Conservation (phyloP, 2,329 filamentous ascomycete species). For the Diaporthe ampelina region DNA sequence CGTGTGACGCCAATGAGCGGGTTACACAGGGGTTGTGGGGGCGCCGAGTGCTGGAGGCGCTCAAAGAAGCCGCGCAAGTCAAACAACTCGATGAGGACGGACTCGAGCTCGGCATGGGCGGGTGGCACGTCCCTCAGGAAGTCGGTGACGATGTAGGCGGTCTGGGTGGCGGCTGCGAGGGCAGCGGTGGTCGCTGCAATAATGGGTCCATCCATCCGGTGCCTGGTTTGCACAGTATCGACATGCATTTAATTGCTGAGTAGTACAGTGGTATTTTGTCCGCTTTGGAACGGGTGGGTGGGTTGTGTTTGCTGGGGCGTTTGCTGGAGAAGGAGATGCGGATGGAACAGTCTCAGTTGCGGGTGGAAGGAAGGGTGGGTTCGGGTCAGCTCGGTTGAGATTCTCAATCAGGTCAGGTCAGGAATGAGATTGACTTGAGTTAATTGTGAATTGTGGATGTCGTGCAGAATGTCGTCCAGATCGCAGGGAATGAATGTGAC, state of each 20-base stretch:
- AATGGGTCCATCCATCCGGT: slow-evolving; percentile 37
- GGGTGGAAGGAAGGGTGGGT: neutral
- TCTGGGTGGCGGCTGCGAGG: slow-evolving; percentile 33
- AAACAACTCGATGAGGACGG: slow-evolving; percentile 35
- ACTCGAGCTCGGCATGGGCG: slow-evolving; percentile 37
- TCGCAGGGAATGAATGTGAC: neutral
- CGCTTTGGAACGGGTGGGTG: neutral
- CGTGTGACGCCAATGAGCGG: slow-evolving; percentile 31
- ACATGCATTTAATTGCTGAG: slow-evolving; percentile 2
- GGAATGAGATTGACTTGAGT: neutral
- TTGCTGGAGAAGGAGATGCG: neutral
- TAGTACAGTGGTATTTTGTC: neutral
- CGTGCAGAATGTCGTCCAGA: neutral
- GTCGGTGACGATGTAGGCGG: slow-evolving; percentile 23
- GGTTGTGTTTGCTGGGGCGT: neutral
- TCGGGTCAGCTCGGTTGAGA: neutral
- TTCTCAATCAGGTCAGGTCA: neutral
- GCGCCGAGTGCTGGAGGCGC: neutral
- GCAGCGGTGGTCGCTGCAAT: slow-evolving; percentile 39
- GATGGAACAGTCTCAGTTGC: slow-evolving; percentile 10
- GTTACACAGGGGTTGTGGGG: slow-evolving; percentile 12
- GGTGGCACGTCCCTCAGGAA: slow-evolving; percentile 39
- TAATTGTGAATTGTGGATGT: neutral
- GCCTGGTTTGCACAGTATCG: neutral
- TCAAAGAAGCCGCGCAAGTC: slow-evolving; percentile 32